Percentiles rank a stretch among this genome's conserved stretches.
phyloP scores from a whole-genome alignment of 176 grass and related monocot species.

The Zoysia pacifica region DNA sequence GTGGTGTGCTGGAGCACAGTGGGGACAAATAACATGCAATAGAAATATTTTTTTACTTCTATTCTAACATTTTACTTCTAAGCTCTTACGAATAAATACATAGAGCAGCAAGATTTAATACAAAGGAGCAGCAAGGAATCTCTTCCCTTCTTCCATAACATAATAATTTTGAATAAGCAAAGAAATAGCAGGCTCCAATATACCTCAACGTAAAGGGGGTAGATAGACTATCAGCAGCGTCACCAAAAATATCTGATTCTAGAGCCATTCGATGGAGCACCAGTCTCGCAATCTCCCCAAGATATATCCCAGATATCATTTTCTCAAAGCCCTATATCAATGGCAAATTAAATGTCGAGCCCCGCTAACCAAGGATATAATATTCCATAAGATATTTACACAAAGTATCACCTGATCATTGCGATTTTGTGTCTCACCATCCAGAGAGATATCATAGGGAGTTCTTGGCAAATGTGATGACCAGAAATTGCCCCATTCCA shows the following conservation, averaged over 20 bases:
- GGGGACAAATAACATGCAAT: not conserved
- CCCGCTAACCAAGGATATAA: not conserved
- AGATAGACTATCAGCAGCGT: slow-evolving; percentile 53
- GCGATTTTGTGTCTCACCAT: slow-evolving; percentile 76
- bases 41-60: not conserved
- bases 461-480: slow-evolving; percentile 92
- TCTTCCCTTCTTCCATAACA: not conserved
- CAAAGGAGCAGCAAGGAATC: not conserved
- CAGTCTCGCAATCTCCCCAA: slow-evolving; percentile 83
- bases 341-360: not conserved
- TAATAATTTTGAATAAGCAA: slow-evolving; percentile 5
- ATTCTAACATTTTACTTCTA: too few relatives aligned
- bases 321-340: slow-evolving; percentile 83
- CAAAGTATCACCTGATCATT: slow-evolving; percentile 70
- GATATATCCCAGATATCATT: slow-evolving; percentile 97
- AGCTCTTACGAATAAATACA: not conserved
- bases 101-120: not conserved
- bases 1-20: slow-evolving; percentile 59
- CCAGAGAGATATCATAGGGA: slow-evolving; percentile 73
- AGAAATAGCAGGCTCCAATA: not conserved
- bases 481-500: slow-evolving; percentile 99
- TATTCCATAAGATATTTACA: not conserved
- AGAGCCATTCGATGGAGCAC: slow-evolving; percentile 73
- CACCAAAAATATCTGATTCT: slow-evolving; percentile 75
- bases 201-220: slow-evolving; percentile 82